Evolutionary conservation across 1,139 yeast species (phyloP), one percentile per base, ranked within the genome.

Genomic region (Yamadazyma triangularis): DNA sequence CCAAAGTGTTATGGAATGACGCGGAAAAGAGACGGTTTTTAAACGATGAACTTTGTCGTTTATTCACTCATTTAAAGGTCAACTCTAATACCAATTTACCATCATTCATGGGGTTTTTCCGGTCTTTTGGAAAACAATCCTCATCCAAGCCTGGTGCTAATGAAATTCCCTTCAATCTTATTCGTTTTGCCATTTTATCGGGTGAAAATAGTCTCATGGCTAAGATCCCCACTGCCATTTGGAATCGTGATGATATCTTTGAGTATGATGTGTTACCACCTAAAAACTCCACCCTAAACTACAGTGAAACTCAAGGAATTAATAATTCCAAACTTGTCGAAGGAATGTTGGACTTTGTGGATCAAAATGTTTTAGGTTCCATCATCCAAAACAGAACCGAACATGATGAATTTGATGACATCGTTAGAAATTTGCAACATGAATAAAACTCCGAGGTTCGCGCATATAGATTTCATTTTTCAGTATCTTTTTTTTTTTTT

Each of bases 191-290:
- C 2, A 69, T 82, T 21, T 55, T 83, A 26, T 79, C 88, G 0
- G 85, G 83, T 11, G 91, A 82, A 50, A 77, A 75, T 19, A 70
- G 75, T 29, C 68, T 79, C 0, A 77, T 82, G 83, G 86, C 85
- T 1, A 71, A 73, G 41, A 62, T 82, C 12, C 93, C 93, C 0
- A 50, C 65, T 25, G 47, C 57, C 2, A 63, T 81, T n/a, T 83
- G 87, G 83, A 65, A 70, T 2, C 51, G 73, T 26, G 66, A 77
- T 37, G 83, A 79, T 34, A 64, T 77, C 11, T 75, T 64, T 44
- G 93, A 83, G 42, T 83, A 73, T 49, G 93, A 83, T 52, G 72
- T 79, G 2, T 53, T 82, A 13, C 89, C 91, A 2, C 88, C 89
- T 27, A 34, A 31, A 31, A 62, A 57, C 33, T 34, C 41, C 2